Base-by-base conservation (phyloP, 805 yeast species). In the Metschnikowia kunwiensis region DNA sequence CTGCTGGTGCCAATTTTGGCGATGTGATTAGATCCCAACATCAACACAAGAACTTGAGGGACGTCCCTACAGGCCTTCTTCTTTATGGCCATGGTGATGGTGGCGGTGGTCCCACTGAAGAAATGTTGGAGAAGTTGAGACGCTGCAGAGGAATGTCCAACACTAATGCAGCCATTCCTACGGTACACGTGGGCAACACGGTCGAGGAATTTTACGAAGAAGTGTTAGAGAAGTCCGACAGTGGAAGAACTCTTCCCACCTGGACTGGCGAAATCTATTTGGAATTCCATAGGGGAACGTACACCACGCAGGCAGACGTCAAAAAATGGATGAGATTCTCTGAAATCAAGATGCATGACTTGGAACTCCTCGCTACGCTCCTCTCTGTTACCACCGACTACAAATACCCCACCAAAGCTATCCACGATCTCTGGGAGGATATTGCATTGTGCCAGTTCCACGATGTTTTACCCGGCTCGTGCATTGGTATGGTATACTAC, bases 81-180 rank as follows among this genome's bases (percentile, higher is more conserved):
- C 67, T 88, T 27, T 93, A 77, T 51, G 98, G 98, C 25, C 81
- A 84, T 51, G 98, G 98, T 53, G 98, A 91, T 58, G 98, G 98
- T 51, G 98, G 98, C 44, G 98, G 98, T 46, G 98, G 98, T 6
- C 97, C 98, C 30, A 81, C 86, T 4, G 84, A 85, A 25, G 95
- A 86, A 54, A 89, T 88, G 95, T 53, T 91, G 45, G 97, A 93
- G 56, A 89, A 87, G 57, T 71, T 91, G 54, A 78, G 97, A 55
- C 79, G 97, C 50, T 82, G 91, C 57, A 75, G 97, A 54, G 97
- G 97, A 11, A 60, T 89, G 42, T 75, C 88, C 14, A 84, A 91
- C 53, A 81, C 82, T 5, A 82, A 82, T 10, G 94, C 91, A 3
- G 70, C 74, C 31, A 72, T 93, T 40, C 97, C 97, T 3, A 74